A percentile compares a stretch with the other conserved stretches of the same genome.
Conservation (phyloP, 495 filamentous ascomycete species). For the Lasiosphaeria ovina region DNA sequence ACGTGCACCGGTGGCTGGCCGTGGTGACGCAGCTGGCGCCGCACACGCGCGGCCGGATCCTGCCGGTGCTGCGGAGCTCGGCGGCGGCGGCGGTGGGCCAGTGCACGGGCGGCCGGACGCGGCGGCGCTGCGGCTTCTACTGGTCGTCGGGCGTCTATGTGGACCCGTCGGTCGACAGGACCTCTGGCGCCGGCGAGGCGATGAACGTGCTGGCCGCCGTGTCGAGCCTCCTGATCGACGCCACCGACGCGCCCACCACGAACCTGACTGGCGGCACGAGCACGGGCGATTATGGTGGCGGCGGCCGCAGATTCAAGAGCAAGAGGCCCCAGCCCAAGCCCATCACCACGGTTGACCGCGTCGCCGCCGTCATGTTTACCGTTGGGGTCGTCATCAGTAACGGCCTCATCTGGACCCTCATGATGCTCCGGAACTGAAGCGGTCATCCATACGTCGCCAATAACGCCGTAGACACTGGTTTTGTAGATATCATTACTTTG, state of each 20-base stretch:
- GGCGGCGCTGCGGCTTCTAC: conserved; percentile 60
- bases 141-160: conserved; percentile 38
- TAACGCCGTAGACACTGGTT: no score
- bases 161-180: conserved; percentile 68
- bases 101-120: conserved; percentile 59
- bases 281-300: conserved; percentile 25
- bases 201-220: conserved; percentile 68
- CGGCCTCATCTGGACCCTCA: no score
- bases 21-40: conserved; percentile 68
- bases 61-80: conserved; percentile 60
- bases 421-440: no score
- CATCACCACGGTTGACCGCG: conserved; percentile 28
- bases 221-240: conserved; percentile 47
- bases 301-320: conserved; percentile 10
- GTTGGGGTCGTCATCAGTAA: conserved; percentile 1
- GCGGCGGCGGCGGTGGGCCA: conserved; percentile 63
- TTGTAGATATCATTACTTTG: no score
- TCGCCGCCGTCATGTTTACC: conserved; percentile 30
- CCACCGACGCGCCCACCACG: conserved; percentile 24
- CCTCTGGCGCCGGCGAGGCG: conserved; percentile 62
- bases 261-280: conserved; percentile 27
- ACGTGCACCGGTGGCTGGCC: conserved; percentile 76
- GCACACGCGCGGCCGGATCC: conserved; percentile 56
- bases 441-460: no score
- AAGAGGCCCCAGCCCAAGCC: conserved; percentile 14